Base-by-base conservation (phyloP, 768 basidiomycete species). In the Tylopilus cervinicoccineus region DNA sequence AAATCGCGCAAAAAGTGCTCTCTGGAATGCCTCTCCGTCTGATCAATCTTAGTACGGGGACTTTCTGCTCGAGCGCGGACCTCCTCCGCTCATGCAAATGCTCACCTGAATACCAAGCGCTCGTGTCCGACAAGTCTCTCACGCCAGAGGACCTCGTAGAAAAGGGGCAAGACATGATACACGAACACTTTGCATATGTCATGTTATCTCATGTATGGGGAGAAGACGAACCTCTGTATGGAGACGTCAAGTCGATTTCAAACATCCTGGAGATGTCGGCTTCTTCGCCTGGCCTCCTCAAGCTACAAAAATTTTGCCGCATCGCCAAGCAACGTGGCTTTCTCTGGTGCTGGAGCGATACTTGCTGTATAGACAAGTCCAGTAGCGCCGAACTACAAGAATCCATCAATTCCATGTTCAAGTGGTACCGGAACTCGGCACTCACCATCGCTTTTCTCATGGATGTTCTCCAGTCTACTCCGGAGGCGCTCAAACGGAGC, bases 401-500 rank as follows among this genome's bases (percentile, higher is more conserved):
- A 31, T 59, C 67, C 44, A 61, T 67, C 37, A 55, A 57, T n/a
- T 60, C 59, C 41, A 67, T 68, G 67, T 68, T 68, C 22, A 54
- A 22, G 13, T 67, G 66, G 66, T 68, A 66, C 26, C 52, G 63
- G 23, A 58, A 61, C 28, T 64, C 67, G 0, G 47, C 51, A 2
- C 45, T 68, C 27, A 69, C 67, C n/a, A 50, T 67, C 23, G 56
- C 61, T n/a, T 61, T 66, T 43, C 53, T 67, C 8, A 14, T 37
- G 22, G 63, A 64, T 14, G 59, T 64, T 24, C 47, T 47, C 29
- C 36, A 49, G 5, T 32, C 51, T 16, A 53, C 50, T 1, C 26
- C 27, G 2, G 52, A 53, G 0, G 54, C 54, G 10, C 56, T 65
- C 47, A 49, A 38, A 37, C 49, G 23, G 0, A 63, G 63, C 26